phyloP scores from a whole-genome alignment of 2,329 filamentous ascomycete species.

The Polychaeton citri region DNA sequence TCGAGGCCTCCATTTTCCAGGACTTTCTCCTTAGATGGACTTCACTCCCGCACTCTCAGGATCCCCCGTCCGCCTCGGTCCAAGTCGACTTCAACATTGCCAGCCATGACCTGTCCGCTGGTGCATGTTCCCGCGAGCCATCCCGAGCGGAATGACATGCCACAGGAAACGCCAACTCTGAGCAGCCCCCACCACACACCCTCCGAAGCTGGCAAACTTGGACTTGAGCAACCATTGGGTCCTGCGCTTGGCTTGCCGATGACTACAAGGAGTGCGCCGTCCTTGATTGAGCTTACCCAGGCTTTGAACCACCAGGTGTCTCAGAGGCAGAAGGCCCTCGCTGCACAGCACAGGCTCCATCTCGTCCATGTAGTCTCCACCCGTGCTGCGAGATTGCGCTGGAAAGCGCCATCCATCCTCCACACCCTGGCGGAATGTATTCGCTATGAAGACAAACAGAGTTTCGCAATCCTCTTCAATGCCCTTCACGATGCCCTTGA shows the following conservation, averaged over 20 bases:
- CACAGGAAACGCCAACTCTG: too few relatives aligned
- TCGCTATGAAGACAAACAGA: slow-evolving; percentile 64
- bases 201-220: too few relatives aligned
- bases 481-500: slow-evolving; percentile 62
- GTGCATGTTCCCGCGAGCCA: neutral
- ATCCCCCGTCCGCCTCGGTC: neutral
- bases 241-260: too few relatives aligned
- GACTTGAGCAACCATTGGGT: too few relatives aligned
- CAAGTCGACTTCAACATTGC: neutral
- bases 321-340: slow-evolving; percentile 66
- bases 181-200: too few relatives aligned
- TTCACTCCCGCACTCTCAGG: neutral
- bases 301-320: slow-evolving; percentile 66
- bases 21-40: slow-evolving; percentile 11
- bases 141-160: too few relatives aligned
- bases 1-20: slow-evolving; percentile 12
- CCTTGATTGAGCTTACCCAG: too few relatives aligned
- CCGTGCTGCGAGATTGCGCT: slow-evolving; percentile 58
- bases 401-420: slow-evolving; percentile 61
- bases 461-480: slow-evolving; percentile 61
- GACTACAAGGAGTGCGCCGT: too few relatives aligned
- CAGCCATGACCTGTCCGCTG: neutral
- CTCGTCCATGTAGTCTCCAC: slow-evolving; percentile 62
- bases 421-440: slow-evolving; percentile 67
- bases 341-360: slow-evolving; percentile 60